A percentile compares a stretch with the other conserved stretches of the same genome.
Conservation (phyloP, 2,329 filamentous ascomycete species). For the Fusarium stilboides region DNA sequence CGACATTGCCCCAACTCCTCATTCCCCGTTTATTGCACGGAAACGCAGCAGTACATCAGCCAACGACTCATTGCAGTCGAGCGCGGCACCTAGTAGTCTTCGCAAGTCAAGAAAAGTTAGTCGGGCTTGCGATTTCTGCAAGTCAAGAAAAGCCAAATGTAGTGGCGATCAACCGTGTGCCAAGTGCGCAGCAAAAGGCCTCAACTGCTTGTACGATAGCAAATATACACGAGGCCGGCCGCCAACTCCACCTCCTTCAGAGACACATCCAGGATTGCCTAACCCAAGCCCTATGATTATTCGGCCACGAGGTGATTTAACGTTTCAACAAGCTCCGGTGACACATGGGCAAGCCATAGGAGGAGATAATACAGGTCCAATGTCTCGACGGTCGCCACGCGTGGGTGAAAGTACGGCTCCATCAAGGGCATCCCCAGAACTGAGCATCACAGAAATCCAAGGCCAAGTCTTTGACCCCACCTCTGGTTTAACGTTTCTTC, state of each 20-base stretch:
- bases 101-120: conserved; percentile 49
- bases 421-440: background rate
- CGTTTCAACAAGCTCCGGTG: too few species aligned
- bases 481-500: background rate
- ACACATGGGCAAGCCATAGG: too few species aligned
- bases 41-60: too few species aligned
- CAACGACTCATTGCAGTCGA: too few species aligned
- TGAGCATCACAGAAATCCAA: conserved; percentile 5
- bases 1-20: too few species aligned
- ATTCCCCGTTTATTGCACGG: too few species aligned
- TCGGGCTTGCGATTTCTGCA: conserved; percentile 52
- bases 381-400: background rate
- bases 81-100: background rate
- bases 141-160: conserved; percentile 49
- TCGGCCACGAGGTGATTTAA: too few species aligned
- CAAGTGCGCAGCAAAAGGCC: conserved; percentile 51
- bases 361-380: background rate
- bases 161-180: conserved; percentile 52
- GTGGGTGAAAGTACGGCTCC: background rate
- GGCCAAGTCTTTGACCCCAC: conserved; percentile 8
- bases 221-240: conserved; percentile 54
- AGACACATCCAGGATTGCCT: background rate
- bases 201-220: conserved; percentile 51
- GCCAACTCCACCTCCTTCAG: conserved; percentile 52
- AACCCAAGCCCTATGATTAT: too few species aligned